Evolutionary conservation across 139 green algal species (phyloP), one percentile per base, ranked within the genome.

Genomic region (Gonium pectorale): DNA sequence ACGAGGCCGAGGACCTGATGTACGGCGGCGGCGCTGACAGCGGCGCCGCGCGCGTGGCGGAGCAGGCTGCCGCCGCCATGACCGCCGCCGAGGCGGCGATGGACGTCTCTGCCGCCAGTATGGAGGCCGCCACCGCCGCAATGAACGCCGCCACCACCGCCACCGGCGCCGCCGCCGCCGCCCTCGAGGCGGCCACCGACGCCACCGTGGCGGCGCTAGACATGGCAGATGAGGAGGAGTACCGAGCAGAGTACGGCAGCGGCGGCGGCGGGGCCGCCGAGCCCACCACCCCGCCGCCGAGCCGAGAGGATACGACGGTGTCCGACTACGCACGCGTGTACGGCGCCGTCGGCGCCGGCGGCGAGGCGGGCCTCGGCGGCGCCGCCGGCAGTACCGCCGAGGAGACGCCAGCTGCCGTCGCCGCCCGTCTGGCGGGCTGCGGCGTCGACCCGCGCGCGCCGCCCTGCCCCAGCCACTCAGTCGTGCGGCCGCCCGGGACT

Each of bases 151-250:
- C 77, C 21, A 43, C 26, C 33, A 35, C 31, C 17, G 77, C 77
- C 62, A 49, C 33, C 19, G 62, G 27, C 31, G 77, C 62, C 19
- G 77, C 77, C 21, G 60, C 77, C 19, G 62, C 59, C 9, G 77
- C 77, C 2, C 15, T 66, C 22, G 77, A 73, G 43, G 77, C 77
- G 2, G 77, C 77, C 62, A 83, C 77, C 21, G 77, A 73, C n/a
- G 77, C 77, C 62, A 9, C 31, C 21, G 60, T 83, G 40, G 29
- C 43, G 62, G 77, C 77, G 1, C 26, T 82, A 40, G 24, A 51
- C 24, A 1, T 27, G n/a, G n/a, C n/a, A n/a, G n/a, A n/a, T n/a
- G n/a, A n/a, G n/a, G n/a, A n/a, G n/a, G n/a, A n/a, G n/a, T n/a
- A n/a, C n/a, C n/a, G n/a, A n/a, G n/a, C n/a, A n/a, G n/a, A n/a